phyloP scores from a whole-genome alignment of 768 basidiomycete genomes.

The Trametes coccinea region DNA sequence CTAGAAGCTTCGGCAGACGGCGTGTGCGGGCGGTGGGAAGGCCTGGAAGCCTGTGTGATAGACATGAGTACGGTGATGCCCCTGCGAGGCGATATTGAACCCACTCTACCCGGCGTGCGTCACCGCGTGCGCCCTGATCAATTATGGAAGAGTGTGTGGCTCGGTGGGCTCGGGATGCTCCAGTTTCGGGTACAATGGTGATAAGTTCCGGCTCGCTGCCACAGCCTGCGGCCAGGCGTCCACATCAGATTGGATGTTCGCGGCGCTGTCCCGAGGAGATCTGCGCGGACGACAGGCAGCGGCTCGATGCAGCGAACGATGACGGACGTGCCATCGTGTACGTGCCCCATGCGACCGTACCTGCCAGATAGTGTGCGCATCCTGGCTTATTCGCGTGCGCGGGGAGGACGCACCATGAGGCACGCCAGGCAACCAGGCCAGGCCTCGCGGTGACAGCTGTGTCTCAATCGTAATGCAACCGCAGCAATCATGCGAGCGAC shows the following conservation, averaged over 20 bases:
- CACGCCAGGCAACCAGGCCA: no score
- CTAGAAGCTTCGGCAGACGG: not conserved
- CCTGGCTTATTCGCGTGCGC: no score
- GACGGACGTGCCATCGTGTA: not conserved
- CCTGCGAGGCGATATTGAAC: constrained; percentile 6
- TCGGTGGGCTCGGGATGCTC: not conserved
- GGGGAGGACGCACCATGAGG: no score
- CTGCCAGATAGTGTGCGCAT: no score
- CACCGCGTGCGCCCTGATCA: not conserved
- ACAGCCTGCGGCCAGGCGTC: not conserved
- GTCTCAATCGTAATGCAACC: no score
- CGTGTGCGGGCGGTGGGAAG: not conserved
- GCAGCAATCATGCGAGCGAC: no score
- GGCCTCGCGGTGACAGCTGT: no score
- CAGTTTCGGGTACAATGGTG: not conserved
- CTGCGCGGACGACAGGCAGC: not conserved
- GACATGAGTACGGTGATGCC: constrained; percentile 13
- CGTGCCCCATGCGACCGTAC: no score
- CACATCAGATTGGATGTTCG: not conserved
- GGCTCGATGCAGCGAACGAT: not conserved
- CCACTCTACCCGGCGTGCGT: not conserved
- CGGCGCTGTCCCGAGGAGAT: not conserved
- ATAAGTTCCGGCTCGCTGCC: not conserved
- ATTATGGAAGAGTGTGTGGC: not conserved
- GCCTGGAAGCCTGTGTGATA: constrained; percentile 2